Percentiles rank a stretch among this genome's conserved stretches.
Evolutionary conservation across 495 filamentous ascomycete genomes (phyloP).

Genomic region (Elasticomyces elasticus): DNA sequence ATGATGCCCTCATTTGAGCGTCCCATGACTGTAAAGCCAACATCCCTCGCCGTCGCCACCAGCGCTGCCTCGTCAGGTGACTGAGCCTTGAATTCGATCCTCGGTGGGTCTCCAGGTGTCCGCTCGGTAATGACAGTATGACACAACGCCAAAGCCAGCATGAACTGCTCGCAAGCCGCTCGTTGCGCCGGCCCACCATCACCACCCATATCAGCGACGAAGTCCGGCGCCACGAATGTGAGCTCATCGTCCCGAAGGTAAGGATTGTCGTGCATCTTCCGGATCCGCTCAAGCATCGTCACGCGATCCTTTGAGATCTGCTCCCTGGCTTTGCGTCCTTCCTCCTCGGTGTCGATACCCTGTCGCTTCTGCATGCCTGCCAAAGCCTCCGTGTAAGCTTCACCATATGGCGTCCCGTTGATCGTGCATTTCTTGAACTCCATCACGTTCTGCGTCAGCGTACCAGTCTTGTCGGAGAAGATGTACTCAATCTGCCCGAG

Average conservation of each 20-base stretch:
- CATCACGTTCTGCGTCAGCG: slow-evolving; percentile 98
- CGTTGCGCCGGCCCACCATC: slow-evolving; percentile 67
- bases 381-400: slow-evolving; percentile 94
- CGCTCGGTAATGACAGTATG: slow-evolving; percentile 93
- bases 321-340: slow-evolving; percentile 58
- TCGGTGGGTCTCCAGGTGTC: slow-evolving; percentile 76
- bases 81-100: slow-evolving; percentile 91
- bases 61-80: slow-evolving; percentile 95
- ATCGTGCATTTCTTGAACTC: slow-evolving; percentile 98
- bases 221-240: slow-evolving; percentile 87
- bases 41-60: slow-evolving; percentile 81
- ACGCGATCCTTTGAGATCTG: slow-evolving; percentile 71
- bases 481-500: slow-evolving; percentile 99
- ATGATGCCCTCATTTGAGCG: slow-evolving; percentile 66
- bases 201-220: slow-evolving; percentile 69
- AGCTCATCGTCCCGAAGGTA: slow-evolving; percentile 83
- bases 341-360: slow-evolving; percentile 74
- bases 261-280: slow-evolving; percentile 75
- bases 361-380: slow-evolving; percentile 87
- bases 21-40: slow-evolving; percentile 90
- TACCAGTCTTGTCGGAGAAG: slow-evolving; percentile 98
- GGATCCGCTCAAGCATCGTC: slow-evolving; percentile 60
- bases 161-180: slow-evolving; percentile 73
- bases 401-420: slow-evolving; percentile 89
- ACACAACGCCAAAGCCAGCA: slow-evolving; percentile 89